Evolutionary conservation across 441 rosid genomes (phyloP), one percentile per base, ranked within the genome.

Genomic region (Erodium trifolium): DNA sequence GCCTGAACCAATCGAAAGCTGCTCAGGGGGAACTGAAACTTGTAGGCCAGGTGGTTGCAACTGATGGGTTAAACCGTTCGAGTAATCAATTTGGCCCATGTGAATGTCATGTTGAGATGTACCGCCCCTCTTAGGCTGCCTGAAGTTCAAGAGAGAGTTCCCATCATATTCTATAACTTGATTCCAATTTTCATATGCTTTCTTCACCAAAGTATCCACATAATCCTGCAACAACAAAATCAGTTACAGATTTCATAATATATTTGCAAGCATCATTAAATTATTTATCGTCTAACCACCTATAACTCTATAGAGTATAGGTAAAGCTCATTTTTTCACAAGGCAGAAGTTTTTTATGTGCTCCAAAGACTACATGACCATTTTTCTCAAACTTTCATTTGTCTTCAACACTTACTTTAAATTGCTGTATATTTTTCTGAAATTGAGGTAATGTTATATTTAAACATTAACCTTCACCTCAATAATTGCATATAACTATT

Each of bases 121-220:
- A 72, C 78, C 71, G 63, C 81, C 77, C 77, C 80, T 82, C 78
- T 83, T 82, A 68, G 76, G 78, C 81, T 90, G 87, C 83, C 90
- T 88, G 73, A 81, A 73, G 81, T 75, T 83, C 77, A 90, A 8
- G 39, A 90, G 79, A 57, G 97, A 87, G 75, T 95, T 90, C 75
- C 96, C 98, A 77, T 92, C 98, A 79, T 92, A 92, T 76, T 95
- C 97, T 69, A 89, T 71, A 43, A 90, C 99, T 71, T 80, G 81
- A 79, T 72, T 77, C 99, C 99, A 95, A 71, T 90, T 87, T 1
- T 92, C 98, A 85, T 95, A 95, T 41, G 99, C 99, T 78, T 89
- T 92, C 86, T 90, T 95, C 82, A 95, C 88, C 77, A 86, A 75
- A 10, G 90, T 68, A 79, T 94, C 99, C 47, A 94, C 96, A 80